These are phyloP conservation scores for Ocimum tenuiflorum DNA, from an alignment of 257 asterid species.

Conservation along the genomic window DNA sequence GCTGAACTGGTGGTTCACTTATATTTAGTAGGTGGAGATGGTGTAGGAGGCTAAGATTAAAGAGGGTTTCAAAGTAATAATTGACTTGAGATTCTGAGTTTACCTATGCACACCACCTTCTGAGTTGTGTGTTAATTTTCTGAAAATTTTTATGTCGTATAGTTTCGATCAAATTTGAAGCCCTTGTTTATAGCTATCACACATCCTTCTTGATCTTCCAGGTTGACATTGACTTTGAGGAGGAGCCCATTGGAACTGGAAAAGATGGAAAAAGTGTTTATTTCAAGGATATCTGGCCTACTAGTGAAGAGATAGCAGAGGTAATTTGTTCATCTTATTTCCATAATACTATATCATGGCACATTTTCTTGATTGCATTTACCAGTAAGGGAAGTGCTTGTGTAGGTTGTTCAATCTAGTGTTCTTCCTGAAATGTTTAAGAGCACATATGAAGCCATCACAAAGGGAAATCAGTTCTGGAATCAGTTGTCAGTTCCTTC, in stretches of 20 bases:
- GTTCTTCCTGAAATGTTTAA: slow-evolving; percentile 93
- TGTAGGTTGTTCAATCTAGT: slow-evolving; percentile 82
- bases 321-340: slow-evolving; percentile 22
- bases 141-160: background rate
- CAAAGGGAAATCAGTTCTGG: slow-evolving; percentile 76
- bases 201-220: slow-evolving; percentile 13
- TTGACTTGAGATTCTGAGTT: too few species aligned
- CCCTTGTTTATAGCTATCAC: background rate
- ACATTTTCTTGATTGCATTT: background rate
- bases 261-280: slow-evolving; percentile 69
- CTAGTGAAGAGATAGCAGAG: slow-evolving; percentile 76
- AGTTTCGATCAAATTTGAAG: background rate
- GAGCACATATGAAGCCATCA: slow-evolving; percentile 84
- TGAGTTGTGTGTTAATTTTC: background rate
- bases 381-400: background rate
- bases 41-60: background rate
- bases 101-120: background rate
- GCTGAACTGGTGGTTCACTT: background rate
- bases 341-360: background rate
- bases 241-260: slow-evolving; percentile 81
- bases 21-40: background rate
- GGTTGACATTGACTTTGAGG: slow-evolving; percentile 88
- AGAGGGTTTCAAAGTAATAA: background rate
- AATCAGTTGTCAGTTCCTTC: slow-evolving; percentile 66
- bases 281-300: slow-evolving; percentile 86